Base-by-base conservation (phyloP, 805 yeast species). In the Saccharomycopsis selenospora region DNA sequence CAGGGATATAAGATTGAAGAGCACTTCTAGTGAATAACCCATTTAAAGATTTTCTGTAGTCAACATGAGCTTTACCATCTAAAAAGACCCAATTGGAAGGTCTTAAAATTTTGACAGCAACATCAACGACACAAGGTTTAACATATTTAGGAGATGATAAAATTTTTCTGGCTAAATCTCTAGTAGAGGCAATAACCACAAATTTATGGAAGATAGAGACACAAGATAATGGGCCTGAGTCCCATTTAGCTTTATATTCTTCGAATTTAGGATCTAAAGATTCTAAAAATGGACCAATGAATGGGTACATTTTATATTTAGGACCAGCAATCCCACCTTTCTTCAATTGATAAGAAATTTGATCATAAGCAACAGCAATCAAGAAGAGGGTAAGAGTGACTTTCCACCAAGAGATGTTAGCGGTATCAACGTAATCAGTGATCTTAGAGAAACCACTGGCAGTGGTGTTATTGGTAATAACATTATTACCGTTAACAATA, bases 121-220 rank as follows among this genome's bases (percentile, higher is more conserved):
- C 98, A 64, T 93, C 99, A 55, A 93, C 99, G 52, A 93, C 96
- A 70, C 99, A 93, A 4, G 99, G 99, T 66, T 89, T 89, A 53
- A 89, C 97, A 61, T 75, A 93, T 43, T 79, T 75, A 36, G 96
- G 95, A 17, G 95, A 80, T 61, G 79, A 82, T 59, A 91, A 74
- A 52, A 89, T 79, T 60, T 90, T 90, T 64, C 97, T 79, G 26
- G 96, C 85, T 53, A 90, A 71, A 58, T 89, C 96, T 62, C 96
- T 80, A 24, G 82, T 74, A 10, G 93, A 81, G 5, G 96, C 96
- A 66, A 91, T 87, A 45, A 93, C 95, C 38, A 93, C 99, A 61
- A 91, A 91, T 70, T 93, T 93, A 73, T 93, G 99, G 76, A 93
- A 93, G 53, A 93, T 93, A 2, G 97, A 90, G 43, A 93, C 99